Percentiles rank a stretch among this genome's conserved stretches.
These are phyloP conservation scores for Umbelopsis sp. DNA, from an alignment of 371 early-diverging fungal species.

Conservation along the genomic window DNA sequence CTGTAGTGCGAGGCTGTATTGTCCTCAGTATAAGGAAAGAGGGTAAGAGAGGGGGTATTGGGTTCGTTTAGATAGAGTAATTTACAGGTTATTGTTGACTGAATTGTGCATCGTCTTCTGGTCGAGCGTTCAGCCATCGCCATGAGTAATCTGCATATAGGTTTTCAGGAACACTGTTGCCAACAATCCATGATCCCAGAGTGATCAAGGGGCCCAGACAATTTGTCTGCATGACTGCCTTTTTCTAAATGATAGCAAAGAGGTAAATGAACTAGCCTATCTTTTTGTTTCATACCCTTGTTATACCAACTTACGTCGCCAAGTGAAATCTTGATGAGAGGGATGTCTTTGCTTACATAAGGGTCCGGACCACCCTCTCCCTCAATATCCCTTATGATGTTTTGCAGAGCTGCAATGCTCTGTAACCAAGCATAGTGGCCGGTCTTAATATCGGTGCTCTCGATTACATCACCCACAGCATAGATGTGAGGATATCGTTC, in stretches of 20 bases:
- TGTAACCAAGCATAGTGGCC: slow-evolving; percentile 56
- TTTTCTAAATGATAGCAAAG: slow-evolving; percentile 29
- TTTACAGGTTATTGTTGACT: no score
- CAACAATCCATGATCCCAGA: slow-evolving; percentile 46
- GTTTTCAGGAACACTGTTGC: slow-evolving; percentile 38
- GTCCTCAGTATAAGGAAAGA: no score
- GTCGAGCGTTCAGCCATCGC: slow-evolving; percentile 28
- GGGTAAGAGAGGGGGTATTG: no score
- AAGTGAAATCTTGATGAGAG: slow-evolving; percentile 39
- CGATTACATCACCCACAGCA: slow-evolving; percentile 67
- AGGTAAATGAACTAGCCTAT: neutral
- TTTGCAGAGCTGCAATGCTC: slow-evolving; percentile 34
- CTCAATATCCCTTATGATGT: slow-evolving; percentile 35
- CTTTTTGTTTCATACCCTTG: neutral
- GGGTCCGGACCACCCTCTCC: slow-evolving; percentile 34
- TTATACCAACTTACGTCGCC: slow-evolving; percentile 35
- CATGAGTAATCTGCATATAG: slow-evolving; percentile 37
- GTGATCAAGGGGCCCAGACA: slow-evolving; percentile 36
- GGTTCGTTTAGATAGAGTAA: no score
- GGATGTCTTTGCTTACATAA: slow-evolving; percentile 42
- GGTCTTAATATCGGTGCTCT: slow-evolving; percentile 54
- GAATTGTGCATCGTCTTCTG: slow-evolving; percentile 9
- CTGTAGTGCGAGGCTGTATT: no score
- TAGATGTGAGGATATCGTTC: slow-evolving; percentile 64
- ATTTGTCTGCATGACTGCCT: slow-evolving; percentile 45